These are phyloP conservation scores for Helianthus annuus DNA, from an alignment of 129 eudicot species.

Conservation along the genomic window DNA sequence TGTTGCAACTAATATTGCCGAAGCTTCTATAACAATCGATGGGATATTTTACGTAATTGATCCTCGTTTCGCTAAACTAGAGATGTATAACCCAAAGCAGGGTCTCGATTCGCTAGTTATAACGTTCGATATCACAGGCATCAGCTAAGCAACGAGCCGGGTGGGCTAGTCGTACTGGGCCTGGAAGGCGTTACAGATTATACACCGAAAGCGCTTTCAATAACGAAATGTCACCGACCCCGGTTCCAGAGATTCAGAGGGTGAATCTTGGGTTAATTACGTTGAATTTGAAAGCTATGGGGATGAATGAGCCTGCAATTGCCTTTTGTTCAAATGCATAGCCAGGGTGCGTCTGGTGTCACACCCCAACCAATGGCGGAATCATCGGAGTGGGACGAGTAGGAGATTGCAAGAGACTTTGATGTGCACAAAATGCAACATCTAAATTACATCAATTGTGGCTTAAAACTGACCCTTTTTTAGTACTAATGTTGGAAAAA, in stretches of 20 bases:
- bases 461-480: too few species aligned
- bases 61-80: constrained; percentile 38
- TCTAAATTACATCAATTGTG: too few species aligned
- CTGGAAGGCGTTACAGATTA: constrained; percentile 50
- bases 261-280: constrained; percentile 45
- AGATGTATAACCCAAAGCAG: constrained; percentile 36
- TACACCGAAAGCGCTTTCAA: constrained; percentile 81
- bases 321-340: too few species aligned
- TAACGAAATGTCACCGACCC: constrained; percentile 82
- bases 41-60: constrained; percentile 54
- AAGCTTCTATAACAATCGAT: constrained; percentile 49
- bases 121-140: constrained; percentile 37
- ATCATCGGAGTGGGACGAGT: too few species aligned
- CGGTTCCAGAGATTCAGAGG: constrained; percentile 86
- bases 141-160: constrained; percentile 55
- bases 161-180: constrained; percentile 47
- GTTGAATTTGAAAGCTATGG: constrained; percentile 82
- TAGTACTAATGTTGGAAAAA: too few species aligned
- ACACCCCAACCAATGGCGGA: too few species aligned
- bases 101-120: constrained; percentile 44
- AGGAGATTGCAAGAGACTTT: too few species aligned
- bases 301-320: constrained; percentile 49
- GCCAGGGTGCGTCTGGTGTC: too few species aligned
- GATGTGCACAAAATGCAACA: too few species aligned
- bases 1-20: constrained; percentile 48